Base-by-base conservation (phyloP, 768 basidiomycete species). In the Psilocybe azurescens region DNA sequence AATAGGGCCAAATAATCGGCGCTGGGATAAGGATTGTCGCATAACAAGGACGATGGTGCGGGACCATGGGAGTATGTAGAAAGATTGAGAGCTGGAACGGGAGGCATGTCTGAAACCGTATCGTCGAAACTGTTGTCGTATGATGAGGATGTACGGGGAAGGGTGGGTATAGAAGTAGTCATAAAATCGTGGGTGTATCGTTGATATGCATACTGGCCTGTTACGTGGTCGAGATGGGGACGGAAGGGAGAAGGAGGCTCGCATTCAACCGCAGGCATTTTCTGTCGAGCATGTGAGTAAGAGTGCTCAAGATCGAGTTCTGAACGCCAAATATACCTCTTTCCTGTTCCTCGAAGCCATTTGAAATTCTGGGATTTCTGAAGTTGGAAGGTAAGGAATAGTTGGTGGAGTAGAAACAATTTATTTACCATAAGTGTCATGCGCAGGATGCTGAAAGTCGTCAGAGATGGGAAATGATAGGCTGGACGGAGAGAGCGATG, bases 351-450 rank as follows among this genome's bases (percentile, higher is more conserved):
- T 28, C 4, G 62, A 63, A 3, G 62, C 59, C 53, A 72, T 32
- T 41, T 72, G 63, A 28, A 74, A 62, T 30, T 50, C 47, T 33
- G 72, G 72, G 30, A 72, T 73, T 14, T 69, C 65, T 2, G 59
- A 58, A n/a, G 65, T 70, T 14, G 73, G 67, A 6, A 71, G 62
- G 46, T 67, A 70, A 5, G 13, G 2, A 41, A 36, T 13, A 38
- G 39, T 20, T n/a, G 39, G 30, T 20, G 38, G 39, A 5, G 44
- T 55, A n/a, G 33, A 16, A 53, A 38, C 29, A 7, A 38, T 53
- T 16, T 14, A 24, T 24, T 24, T 24, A 24, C 5, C 4, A 16
- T 7, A n/a, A 14, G 8, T 39, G 38, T 8, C 9, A 14, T 39
- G 9, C 14, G 38, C 9, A 39, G 38, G 38, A 39, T 39, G 14